Percentiles rank a stretch among this genome's conserved stretches.
Evolutionary conservation across 441 rosid genomes (phyloP).

Genomic region (Arabidopsis hybrid): DNA sequence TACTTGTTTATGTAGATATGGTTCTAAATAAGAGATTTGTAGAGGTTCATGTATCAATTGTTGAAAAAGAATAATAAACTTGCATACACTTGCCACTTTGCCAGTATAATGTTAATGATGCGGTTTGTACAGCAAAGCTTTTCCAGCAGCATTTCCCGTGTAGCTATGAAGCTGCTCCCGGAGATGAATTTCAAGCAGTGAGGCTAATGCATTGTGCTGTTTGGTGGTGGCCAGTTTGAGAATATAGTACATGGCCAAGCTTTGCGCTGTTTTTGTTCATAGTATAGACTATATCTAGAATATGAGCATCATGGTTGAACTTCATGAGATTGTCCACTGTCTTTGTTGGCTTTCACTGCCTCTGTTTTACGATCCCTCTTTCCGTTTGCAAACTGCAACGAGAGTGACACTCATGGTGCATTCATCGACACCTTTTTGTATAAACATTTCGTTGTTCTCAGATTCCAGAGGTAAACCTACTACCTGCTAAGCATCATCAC

Average conservation of each 20-base stretch:
- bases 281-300: conserved; percentile 70
- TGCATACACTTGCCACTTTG: neutral
- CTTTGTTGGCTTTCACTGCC: conserved; percentile 65
- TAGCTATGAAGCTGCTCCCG: conserved; percentile 84
- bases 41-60: neutral
- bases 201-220: conserved; percentile 56
- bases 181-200: conserved; percentile 85
- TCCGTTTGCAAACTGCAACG: conserved; percentile 74
- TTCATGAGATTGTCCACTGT: conserved; percentile 83
- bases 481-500: conserved; percentile 32
- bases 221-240: conserved; percentile 84
- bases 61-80: neutral
- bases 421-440: conserved; percentile 73
- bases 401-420: conserved; percentile 81
- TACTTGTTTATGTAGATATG: neutral
- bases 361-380: conserved; percentile 84
- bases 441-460: conserved; percentile 56
- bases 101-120: neutral
- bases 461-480: conserved; percentile 10
- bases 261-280: conserved; percentile 76
- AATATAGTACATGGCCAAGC: conserved; percentile 70
- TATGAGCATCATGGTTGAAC: conserved; percentile 78
- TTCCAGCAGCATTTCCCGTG: conserved; percentile 75
- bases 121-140: conserved; percentile 59
- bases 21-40: neutral